A percentile compares a stretch with the other conserved stretches of the same genome.
These are phyloP conservation scores for Botrytis aclada DNA, from an alignment of 2,329 filamentous ascomycete genomes.

Conservation along the genomic window DNA sequence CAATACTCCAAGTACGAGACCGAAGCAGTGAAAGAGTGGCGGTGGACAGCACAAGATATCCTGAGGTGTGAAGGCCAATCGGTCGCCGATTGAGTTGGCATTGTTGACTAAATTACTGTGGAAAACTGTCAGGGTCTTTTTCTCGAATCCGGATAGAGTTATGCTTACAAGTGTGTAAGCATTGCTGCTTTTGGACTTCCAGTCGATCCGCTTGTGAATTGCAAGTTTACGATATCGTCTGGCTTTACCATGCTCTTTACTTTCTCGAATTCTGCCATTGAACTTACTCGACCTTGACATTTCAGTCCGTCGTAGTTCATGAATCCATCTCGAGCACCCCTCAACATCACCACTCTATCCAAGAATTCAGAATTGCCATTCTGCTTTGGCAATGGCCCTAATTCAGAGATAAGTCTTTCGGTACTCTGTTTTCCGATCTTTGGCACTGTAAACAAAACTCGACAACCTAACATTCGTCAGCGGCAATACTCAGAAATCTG, in stretches of 20 bases:
- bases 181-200: conserved; percentile 72
- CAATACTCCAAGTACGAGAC: conserved; percentile 62
- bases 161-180: conserved; percentile 50
- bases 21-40: conserved; percentile 84
- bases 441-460: conserved; percentile 69
- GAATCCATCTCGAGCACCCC: conserved; percentile 53
- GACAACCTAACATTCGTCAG: conserved; percentile 55
- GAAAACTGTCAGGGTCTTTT: not conserved
- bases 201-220: conserved; percentile 74
- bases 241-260: conserved; percentile 56
- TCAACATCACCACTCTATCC: conserved; percentile 57
- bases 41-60: conserved; percentile 73
- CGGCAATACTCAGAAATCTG: conserved; percentile 53
- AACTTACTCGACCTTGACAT: conserved; percentile 48
- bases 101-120: conserved; percentile 34
- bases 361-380: conserved; percentile 39
- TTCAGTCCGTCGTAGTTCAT: conserved; percentile 58
- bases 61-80: conserved; percentile 55
- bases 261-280: conserved; percentile 48
- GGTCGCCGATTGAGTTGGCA: conserved; percentile 27
- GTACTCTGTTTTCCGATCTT: conserved; percentile 66
- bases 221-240: conserved; percentile 68
- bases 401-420: conserved; percentile 52
- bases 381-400: conserved; percentile 45
- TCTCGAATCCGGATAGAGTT: not conserved